Base-by-base conservation (phyloP, 768 basidiomycete genomes). In the Fomitopsis pulvina region DNA sequence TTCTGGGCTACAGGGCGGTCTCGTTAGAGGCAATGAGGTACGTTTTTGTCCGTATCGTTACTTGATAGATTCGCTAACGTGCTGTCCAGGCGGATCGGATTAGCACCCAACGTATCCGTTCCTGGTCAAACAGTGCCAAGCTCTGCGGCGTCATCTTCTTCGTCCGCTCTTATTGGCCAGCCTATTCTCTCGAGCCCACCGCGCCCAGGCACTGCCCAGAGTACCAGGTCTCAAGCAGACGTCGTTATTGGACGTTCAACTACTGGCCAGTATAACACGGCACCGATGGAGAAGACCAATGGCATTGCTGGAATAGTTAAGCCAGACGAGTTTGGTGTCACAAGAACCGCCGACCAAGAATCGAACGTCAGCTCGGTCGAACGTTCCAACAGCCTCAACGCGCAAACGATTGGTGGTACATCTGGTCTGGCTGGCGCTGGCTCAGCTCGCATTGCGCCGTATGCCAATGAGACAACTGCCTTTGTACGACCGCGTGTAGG, bases 1-100 rank as follows among this genome's bases (percentile, higher is more conserved):
- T 48, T 29, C 11, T 32, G n/a, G 51, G 12, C n/a, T 51, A 28
- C 52, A 89, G 89, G 59, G 70, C 70, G 39, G 83, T 87, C 7
- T 90, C 87, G 1, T 69, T 75, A 16, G 87, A 89, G 64, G 86
- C 87, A 26, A 73, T 87, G 50, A 77, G 71, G 69, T 70, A 51
- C 2, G 54, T 29, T 11, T 47, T 2, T 47, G 24, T 11, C 20
- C 20, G 1, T 1, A 12, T n/a, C 25, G 14, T 45, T 50, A 24
- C 43, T 25, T 32, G n/a, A 4, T 50, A 22, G 14, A 18, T 9
- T 10, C 42, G n/a, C 45, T 52, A 4, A 53, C 39, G 45, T 45
- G 40, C 29, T 29, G 2, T 46, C 5, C 55, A 77, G 77, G 55
- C 75, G 76, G n/a, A 79, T 79, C 26, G 77, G 76, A 2, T 55